Evolutionary conservation across 495 filamentous ascomycete species (phyloP), one percentile per base, ranked within the genome.

Genomic region (Talaromyces wortmannii): DNA sequence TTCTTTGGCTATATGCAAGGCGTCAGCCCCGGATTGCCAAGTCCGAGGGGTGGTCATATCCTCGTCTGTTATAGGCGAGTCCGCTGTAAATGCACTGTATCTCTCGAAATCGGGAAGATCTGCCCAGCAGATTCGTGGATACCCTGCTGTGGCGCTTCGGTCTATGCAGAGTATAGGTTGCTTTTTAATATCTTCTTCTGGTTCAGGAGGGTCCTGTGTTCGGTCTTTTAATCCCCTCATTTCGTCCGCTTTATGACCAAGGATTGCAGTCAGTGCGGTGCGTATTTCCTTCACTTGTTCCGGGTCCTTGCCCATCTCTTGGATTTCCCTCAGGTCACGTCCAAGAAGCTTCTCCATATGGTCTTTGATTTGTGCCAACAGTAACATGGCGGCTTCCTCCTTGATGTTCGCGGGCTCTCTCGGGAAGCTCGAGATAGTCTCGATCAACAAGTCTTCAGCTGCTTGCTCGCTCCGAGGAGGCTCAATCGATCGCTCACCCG

Each of bases 1-100:
- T 65, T 82, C 75, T 55, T 83, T 83, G 11, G 79, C 79, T 51
- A 74, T 72, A 59, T 80, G 76, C 32, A 83, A 64, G 3, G 75
- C 80, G 43, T 76, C 70, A 12, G 77, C 78, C 10, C 79, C 79
- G 10, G 78, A 80, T 46, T 79, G 72, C n/a, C 77, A 69, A 29
- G 75, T 77, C n/a, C 77, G 75, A 6, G 77, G 70, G 66, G 78
- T 76, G 56, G 66, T 72, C 5, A 70, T 78, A 56, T 82, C 79
- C 40, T 79, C 76, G 3, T 74, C 70, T 16, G 66, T 72, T 2
- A 77, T 65, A 8, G 63, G 59, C 5, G 70, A 67, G 59, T 76
- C 72, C 4, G 68, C 61, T 2, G 66, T 60, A 15, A 69, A 56
- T 18, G 57, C 66, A 7, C 63, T 64, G 42, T 69, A 77, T 44